These are phyloP conservation scores for Globisporangium alternatum DNA, from an alignment of 352 stramenopile species.

Conservation along the genomic window DNA sequence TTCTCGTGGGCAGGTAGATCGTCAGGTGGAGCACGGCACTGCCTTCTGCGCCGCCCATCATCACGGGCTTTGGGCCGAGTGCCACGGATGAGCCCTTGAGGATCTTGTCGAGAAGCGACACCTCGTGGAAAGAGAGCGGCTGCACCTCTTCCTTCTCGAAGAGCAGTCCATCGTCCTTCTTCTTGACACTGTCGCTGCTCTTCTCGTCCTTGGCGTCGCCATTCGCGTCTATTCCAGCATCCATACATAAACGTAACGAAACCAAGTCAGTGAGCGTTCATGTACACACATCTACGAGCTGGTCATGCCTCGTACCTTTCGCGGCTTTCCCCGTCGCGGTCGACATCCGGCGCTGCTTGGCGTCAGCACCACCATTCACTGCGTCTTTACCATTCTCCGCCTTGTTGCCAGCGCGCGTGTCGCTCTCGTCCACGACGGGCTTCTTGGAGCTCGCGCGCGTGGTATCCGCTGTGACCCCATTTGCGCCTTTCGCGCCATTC, in stretches of 20 bases:
- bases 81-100: constrained; percentile 54
- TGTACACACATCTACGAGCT: not conserved
- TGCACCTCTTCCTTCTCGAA: constrained; percentile 69
- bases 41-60: constrained; percentile 49
- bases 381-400: constrained; percentile 12
- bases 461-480: not conserved
- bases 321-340: constrained; percentile 12
- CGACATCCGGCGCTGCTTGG: constrained; percentile 16
- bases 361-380: constrained; percentile 4
- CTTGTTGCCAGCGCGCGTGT: constrained; percentile 17
- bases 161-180: constrained; percentile 49
- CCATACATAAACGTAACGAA: not conserved
- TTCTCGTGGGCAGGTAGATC: constrained; percentile 80
- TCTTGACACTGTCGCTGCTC: constrained; percentile 13
- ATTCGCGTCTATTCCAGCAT: constrained; percentile 2
- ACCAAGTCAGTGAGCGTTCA: not conserved
- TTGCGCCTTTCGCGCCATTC: constrained; percentile 1
- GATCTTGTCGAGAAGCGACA: constrained; percentile 73
- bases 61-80: constrained; percentile 52
- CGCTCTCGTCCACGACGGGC: not conserved
- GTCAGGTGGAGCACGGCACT: constrained; percentile 76
- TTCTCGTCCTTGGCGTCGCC: constrained; percentile 13
- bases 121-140: constrained; percentile 63
- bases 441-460: constrained; percentile 24
- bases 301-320: constrained; percentile 5